phyloP scores from a whole-genome alignment of 2,329 filamentous ascomycete genomes.

The Tolypocladium tropicale region DNA sequence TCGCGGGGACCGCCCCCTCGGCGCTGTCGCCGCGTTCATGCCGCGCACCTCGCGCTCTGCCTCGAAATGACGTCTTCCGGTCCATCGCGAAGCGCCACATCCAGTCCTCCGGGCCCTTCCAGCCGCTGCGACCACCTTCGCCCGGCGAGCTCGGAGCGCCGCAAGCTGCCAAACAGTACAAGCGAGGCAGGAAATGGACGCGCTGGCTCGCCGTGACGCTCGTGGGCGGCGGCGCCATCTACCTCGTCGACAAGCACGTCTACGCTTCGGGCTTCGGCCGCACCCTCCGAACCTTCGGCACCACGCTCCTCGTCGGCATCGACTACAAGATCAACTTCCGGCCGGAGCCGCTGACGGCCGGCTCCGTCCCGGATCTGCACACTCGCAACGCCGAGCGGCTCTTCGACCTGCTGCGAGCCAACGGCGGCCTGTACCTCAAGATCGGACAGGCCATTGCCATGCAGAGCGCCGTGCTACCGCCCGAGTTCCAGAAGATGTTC shows the following conservation, averaged over 20 bases:
- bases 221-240: slow-evolving; percentile 48
- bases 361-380: slow-evolving; percentile 69
- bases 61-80: slow-evolving; percentile 4
- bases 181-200: slow-evolving; percentile 62
- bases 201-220: slow-evolving; percentile 59
- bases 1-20: slow-evolving; percentile 7
- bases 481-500: slow-evolving; percentile 96
- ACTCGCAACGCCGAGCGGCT: slow-evolving; percentile 73
- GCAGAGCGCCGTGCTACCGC: slow-evolving; percentile 89
- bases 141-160: slow-evolving; percentile 70
- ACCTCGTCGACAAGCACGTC: slow-evolving; percentile 59
- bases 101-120: slow-evolving; percentile 36
- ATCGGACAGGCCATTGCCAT: slow-evolving; percentile 97
- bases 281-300: slow-evolving; percentile 70
- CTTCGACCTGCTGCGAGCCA: slow-evolving; percentile 69
- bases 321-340: slow-evolving; percentile 98
- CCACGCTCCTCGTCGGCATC: slow-evolving; percentile 68
- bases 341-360: slow-evolving; percentile 62
- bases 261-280: slow-evolving; percentile 74
- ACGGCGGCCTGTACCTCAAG: slow-evolving; percentile 93
- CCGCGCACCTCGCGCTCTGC: slow-evolving; percentile 5
- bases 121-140: slow-evolving; percentile 64
- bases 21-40: slow-evolving; percentile 3
- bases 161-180: slow-evolving; percentile 59
- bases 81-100: slow-evolving; percentile 11